These are phyloP conservation scores for Xylaria sp. DNA, from an alignment of 2,329 filamentous ascomycete species.

Conservation along the genomic window DNA sequence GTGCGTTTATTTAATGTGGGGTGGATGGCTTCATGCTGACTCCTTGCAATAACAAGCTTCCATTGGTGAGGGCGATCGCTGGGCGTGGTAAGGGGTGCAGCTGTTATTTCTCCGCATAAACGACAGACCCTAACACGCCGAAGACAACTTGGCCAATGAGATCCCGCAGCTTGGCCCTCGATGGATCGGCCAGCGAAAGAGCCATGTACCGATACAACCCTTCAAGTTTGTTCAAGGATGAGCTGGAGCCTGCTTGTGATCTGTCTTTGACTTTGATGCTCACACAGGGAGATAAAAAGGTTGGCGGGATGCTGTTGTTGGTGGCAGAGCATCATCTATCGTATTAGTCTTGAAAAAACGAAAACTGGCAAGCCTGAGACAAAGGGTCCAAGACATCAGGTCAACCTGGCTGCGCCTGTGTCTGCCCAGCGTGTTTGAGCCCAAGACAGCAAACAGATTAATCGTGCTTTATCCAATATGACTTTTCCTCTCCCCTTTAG, in stretches of 20 bases:
- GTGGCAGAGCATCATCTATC: slow-evolving; percentile 22
- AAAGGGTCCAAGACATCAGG: slow-evolving; percentile 23
- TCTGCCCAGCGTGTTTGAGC: not conserved
- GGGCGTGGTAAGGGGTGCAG: slow-evolving; percentile 26
- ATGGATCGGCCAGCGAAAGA: slow-evolving; percentile 34
- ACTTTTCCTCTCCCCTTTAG: not conserved
- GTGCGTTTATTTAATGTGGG: slow-evolving; percentile 31
- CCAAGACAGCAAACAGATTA: not conserved
- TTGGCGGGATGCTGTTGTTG: not conserved
- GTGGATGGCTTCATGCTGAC: slow-evolving; percentile 12
- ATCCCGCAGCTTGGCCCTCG: slow-evolving; percentile 18
- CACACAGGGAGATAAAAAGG: not conserved
- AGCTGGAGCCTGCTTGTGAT: not conserved
- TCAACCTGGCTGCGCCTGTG: not conserved
- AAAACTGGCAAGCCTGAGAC: not conserved
- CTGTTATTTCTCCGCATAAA: slow-evolving; percentile 42
- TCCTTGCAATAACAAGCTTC: slow-evolving; percentile 30
- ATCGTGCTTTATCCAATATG: not conserved
- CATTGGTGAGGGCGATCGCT: slow-evolving; percentile 20
- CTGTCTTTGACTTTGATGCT: not conserved
- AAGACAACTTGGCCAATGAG: slow-evolving; percentile 28
- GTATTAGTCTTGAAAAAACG: slow-evolving; percentile 1
- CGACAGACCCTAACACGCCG: slow-evolving; percentile 39
- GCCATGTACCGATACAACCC: slow-evolving; percentile 27
- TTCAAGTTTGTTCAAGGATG: slow-evolving; percentile 3